A percentile compares a stretch with the other conserved stretches of the same genome.
Evolutionary conservation across 192 early-diverging fungal genomes (phyloP).

Genomic region (Ambispora gerdemannii): DNA sequence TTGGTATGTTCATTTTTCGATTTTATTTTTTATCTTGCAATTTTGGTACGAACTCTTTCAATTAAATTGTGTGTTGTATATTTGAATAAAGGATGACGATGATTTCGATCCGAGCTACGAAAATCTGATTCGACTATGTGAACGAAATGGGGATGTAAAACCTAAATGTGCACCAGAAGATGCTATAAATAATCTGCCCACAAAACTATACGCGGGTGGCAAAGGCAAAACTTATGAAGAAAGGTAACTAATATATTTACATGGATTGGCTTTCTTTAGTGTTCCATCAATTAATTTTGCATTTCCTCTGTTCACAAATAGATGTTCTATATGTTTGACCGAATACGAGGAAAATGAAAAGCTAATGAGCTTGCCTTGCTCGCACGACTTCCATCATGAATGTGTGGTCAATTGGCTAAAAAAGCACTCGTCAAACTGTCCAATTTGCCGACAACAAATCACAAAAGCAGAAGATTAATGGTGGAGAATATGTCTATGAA

Average conservation of each 20-base stretch:
- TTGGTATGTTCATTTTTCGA: conserved; percentile 12
- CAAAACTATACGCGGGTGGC: background rate
- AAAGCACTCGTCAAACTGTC: conserved; percentile 50
- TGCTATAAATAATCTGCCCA: conserved; percentile 17
- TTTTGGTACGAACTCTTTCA: background rate
- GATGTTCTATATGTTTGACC: conserved; percentile 51
- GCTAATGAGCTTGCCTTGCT: conserved; percentile 48
- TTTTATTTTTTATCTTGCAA: background rate
- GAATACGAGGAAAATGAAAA: conserved; percentile 49
- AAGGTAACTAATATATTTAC: conserved; percentile 10
- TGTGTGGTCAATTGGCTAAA: conserved; percentile 57
- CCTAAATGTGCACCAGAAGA: conserved; percentile 33
- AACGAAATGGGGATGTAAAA: conserved; percentile 38
- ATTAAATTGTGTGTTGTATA: background rate
- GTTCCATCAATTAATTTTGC: background rate
- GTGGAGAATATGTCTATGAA: too few relatives aligned
- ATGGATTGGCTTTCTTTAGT: background rate
- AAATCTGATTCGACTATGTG: conserved; percentile 31
- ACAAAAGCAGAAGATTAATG: too few relatives aligned
- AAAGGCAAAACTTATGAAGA: conserved; percentile 19
- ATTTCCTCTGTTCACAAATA: background rate
- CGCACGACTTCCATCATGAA: conserved; percentile 51
- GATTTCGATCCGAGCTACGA: conserved; percentile 40
- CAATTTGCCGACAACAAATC: conserved; percentile 51
- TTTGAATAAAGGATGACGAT: conserved; percentile 34